Base-by-base conservation (phyloP, 192 early-diverging fungal genomes). In the Backusella macrospora region DNA sequence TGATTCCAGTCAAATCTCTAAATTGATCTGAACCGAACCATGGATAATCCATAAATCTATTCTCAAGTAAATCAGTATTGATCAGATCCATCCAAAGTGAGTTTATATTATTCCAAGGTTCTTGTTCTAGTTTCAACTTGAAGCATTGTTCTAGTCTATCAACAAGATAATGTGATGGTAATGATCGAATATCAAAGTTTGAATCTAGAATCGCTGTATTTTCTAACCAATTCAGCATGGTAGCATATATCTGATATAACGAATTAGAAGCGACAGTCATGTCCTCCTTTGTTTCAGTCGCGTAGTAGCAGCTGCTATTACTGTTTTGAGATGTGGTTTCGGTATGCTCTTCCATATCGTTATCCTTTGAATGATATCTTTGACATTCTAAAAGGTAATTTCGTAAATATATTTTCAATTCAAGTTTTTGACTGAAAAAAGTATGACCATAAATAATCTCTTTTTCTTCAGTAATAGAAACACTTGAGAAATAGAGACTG, bases 201-300 rank as follows among this genome's bases (percentile, higher is more conserved):
- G 77, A 4, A 5, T 46, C 73, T 38, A 81, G 66, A 0, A 81
- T 62, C 6, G 75, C 44, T 0, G 79, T 73, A n/a, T 84, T 76
- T 21, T 75, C 76, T 12, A 86, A 71, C 85, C 85, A 86, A 7
- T 82, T 72, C 68, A 76, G 74, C 68, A 86, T 82, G 10, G 81
- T 79, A 70, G 80, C 74, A 68, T 81, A 84, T 10, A 84, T 63
- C 38, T 80, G 74, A 65, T 79, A 77, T n/a, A 86, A 63, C 0
- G 62, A 39, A 38, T 80, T 81, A 39, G 79, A n/a, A 3, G 49
- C 14, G 6, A 15, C 52, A 4, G 69, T 70, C 5, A 39, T 39
- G 8, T 13, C 13, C 43, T 18, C 62, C 1, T 52, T 76, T 29
- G 21, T 5, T 75, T 45, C 63, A 68, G 29, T 34, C 29, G 29